Percentiles rank a stretch among this genome's conserved stretches.
Conservation (phyloP, 1,284 basidiomycete species). For the Fomitopsis betulina region DNA sequence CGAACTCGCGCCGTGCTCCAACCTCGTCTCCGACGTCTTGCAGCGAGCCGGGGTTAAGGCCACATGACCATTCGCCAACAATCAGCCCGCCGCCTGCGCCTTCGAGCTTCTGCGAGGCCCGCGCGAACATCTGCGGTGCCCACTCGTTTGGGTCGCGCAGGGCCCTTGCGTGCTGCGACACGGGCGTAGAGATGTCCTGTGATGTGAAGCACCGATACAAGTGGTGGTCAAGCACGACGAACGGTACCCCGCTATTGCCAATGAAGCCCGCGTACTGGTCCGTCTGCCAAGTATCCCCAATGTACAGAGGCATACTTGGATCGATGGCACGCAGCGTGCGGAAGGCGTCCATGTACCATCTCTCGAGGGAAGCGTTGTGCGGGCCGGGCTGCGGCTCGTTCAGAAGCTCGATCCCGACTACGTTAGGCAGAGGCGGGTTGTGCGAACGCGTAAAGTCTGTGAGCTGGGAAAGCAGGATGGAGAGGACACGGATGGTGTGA, state of each 20-base stretch:
- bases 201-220: conserved; percentile 81
- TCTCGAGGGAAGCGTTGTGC: conserved; percentile 43
- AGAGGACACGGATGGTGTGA: conserved; percentile 50
- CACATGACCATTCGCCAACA: conserved; percentile 85
- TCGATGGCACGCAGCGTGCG: conserved; percentile 50
- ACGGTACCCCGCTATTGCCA: conserved; percentile 31
- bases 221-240: conserved; percentile 78
- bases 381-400: conserved; percentile 73
- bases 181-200: conserved; percentile 54
- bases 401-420: conserved; percentile 79
- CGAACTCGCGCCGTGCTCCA: conserved; percentile 46
- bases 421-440: conserved; percentile 45
- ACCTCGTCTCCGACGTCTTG: conserved; percentile 38
- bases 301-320: conserved; percentile 59
- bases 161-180: conserved; percentile 50
- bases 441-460: conserved; percentile 31
- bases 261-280: conserved; percentile 62
- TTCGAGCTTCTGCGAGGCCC: conserved; percentile 40
- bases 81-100: conserved; percentile 55
- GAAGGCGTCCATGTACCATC: conserved; percentile 67
- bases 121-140: conserved; percentile 39
- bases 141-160: conserved; percentile 37
- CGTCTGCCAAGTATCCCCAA: conserved; percentile 79
- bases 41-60: conserved; percentile 66
- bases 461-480: conserved; percentile 43